Conservation (phyloP, 345 rosid species). For the Hevea brasiliensis region DNA sequence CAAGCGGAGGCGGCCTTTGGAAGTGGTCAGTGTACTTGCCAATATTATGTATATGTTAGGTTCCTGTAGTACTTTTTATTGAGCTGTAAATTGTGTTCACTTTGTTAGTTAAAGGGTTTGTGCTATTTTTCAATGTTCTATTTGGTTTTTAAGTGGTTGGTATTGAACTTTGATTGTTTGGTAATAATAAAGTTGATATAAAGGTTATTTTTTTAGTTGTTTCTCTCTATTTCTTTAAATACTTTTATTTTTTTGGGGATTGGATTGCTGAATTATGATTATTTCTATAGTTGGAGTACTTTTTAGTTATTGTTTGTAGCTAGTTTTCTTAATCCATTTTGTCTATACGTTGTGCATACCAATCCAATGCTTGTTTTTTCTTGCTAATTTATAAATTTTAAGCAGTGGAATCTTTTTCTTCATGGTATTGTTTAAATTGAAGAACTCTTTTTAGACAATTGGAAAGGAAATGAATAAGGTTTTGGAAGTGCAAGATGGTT, state of each 20-base stretch:
- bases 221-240: neutral
- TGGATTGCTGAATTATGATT: neutral
- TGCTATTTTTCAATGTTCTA: neutral
- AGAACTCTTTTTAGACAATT: too few relatives aligned
- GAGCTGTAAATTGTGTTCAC: neutral
- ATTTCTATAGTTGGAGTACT: too few relatives aligned
- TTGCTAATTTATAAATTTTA: too few relatives aligned
- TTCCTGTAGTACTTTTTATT: neutral
- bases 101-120: neutral
- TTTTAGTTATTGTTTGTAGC: too few relatives aligned
- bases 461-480: neutral
- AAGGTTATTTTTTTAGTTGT: neutral
- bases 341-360: neutral
- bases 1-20: constrained; percentile 66
- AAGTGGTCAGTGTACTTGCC: constrained; percentile 61
- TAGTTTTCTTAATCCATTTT: too few relatives aligned
- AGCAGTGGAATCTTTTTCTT: too few relatives aligned
- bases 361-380: too few relatives aligned
- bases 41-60: neutral
- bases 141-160: neutral
- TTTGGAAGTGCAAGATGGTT: neutral
- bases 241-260: neutral
- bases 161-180: neutral
- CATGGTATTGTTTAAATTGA: too few relatives aligned
- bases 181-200: neutral